phyloP scores from a whole-genome alignment of 2,329 filamentous ascomycete genomes.

The Stagonosporopsis cucurbitacearum region DNA sequence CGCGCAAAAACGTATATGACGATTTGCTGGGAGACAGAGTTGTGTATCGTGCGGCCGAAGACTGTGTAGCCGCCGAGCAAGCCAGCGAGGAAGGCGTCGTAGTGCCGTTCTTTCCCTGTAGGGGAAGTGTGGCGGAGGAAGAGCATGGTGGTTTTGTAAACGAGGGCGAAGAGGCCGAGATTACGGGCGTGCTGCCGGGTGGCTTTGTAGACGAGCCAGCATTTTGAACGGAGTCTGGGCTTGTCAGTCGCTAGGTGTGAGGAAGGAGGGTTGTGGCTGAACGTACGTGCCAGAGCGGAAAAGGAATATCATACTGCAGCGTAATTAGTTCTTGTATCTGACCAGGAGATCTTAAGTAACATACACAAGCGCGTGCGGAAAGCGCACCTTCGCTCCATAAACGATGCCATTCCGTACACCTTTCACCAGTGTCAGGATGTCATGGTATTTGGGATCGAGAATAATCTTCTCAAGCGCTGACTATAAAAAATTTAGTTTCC shows the following conservation, averaged over 20 bases:
- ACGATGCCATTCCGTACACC: constrained; percentile 95
- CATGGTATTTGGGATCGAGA: constrained; percentile 84
- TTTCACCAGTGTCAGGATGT: constrained; percentile 85
- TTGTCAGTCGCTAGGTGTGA: constrained; percentile 9
- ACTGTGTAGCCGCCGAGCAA: constrained; percentile 90
- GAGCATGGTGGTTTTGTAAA: constrained; percentile 87
- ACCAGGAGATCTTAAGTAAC: constrained; percentile 17
- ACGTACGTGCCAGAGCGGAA: constrained; percentile 88
- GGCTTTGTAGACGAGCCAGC: constrained; percentile 77
- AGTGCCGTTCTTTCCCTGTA: constrained; percentile 67
- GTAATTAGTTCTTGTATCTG: constrained; percentile 9
- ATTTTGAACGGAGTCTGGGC: constrained; percentile 73
- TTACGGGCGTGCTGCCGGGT: constrained; percentile 91
- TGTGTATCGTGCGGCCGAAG: constrained; percentile 81
- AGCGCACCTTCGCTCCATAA: constrained; percentile 96
- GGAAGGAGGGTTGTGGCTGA: neutral
- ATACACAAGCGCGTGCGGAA: constrained; percentile 92
- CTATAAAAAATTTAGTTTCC: constrained; percentile 52
- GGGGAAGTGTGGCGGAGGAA: constrained; percentile 66
- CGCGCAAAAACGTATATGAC: constrained; percentile 97
- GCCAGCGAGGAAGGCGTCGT: constrained; percentile 86
- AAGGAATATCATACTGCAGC: constrained; percentile 86
- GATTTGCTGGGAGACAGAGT: constrained; percentile 92
- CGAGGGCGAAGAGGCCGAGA: constrained; percentile 85
- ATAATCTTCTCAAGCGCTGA: constrained; percentile 75